phyloP scores from a whole-genome alignment of 306 rosid species.

The Aeschynomene evenia region DNA sequence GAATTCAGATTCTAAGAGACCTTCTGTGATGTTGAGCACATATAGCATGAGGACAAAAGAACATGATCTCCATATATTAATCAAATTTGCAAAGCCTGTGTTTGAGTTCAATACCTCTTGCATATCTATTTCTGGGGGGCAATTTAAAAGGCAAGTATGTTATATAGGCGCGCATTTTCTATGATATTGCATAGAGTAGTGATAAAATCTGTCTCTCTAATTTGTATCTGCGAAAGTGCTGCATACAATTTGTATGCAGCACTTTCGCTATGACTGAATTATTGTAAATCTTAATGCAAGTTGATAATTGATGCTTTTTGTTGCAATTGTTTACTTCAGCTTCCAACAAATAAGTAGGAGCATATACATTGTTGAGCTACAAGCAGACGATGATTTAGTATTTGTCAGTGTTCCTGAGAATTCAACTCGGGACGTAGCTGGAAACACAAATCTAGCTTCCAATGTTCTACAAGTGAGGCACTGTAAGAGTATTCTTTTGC shows the following conservation, averaged over 20 bases:
- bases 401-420: conserved; percentile 72
- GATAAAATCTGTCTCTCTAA: neutral
- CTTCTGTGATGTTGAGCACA: conserved; percentile 76
- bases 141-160: conserved; percentile 57
- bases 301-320: conserved; percentile 20
- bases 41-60: conserved; percentile 69
- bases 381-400: conserved; percentile 50
- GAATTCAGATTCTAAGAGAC: conserved; percentile 72
- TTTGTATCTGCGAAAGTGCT: too few species aligned
- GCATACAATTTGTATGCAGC: neutral
- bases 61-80: conserved; percentile 46
- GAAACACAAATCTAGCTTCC: conserved; percentile 83
- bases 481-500: conserved; percentile 52
- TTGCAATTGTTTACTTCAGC: conserved; percentile 39
- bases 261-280: conserved; percentile 8
- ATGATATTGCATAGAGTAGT: neutral
- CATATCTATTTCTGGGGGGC: conserved; percentile 74
- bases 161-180: conserved; percentile 1
- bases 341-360: conserved; percentile 51
- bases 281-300: neutral
- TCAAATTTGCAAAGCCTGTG: conserved; percentile 72
- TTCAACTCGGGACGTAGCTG: conserved; percentile 73
- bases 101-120: conserved; percentile 73
- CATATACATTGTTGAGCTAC: conserved; percentile 56
- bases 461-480: conserved; percentile 86